These are phyloP conservation scores for Entomortierella chlamydospora DNA, from an alignment of 192 early-diverging fungal genomes.

Conservation along the genomic window DNA sequence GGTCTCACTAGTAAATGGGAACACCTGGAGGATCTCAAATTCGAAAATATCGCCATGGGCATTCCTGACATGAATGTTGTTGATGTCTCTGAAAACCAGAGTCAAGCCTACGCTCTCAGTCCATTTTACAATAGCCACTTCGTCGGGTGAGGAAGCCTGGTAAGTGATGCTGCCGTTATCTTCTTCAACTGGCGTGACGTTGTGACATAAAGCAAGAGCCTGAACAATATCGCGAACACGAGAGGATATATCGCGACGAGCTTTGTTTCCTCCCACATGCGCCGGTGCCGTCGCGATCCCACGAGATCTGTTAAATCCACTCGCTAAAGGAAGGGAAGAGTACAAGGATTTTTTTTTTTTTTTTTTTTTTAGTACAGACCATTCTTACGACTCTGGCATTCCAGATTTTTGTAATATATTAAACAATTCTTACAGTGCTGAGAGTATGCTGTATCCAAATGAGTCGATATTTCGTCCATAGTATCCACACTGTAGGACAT, in stretches of 20 bases:
- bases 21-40: conserved; percentile 89
- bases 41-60: conserved; percentile 64
- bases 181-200: conserved; percentile 81
- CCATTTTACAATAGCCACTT: conserved; percentile 95
- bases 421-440: conserved; percentile 33
- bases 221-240: conserved; percentile 89
- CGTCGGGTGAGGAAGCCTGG: conserved; percentile 97
- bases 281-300: conserved; percentile 35
- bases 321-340: conserved; percentile 17
- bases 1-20: conserved; percentile 98
- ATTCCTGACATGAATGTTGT: conserved; percentile 73
- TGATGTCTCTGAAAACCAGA: conserved; percentile 81
- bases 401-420: no score
- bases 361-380: background rate
- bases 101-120: conserved; percentile 88
- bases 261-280: conserved; percentile 61
- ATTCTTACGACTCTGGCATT: no score
- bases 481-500: conserved; percentile 92
- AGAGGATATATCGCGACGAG: conserved; percentile 84
- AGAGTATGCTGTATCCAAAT: conserved; percentile 68
- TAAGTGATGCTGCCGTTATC: conserved; percentile 76
- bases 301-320: conserved; percentile 47
- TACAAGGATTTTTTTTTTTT: background rate
- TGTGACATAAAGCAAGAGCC: conserved; percentile 92
- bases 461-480: conserved; percentile 87